These are phyloP conservation scores for Termitomyces sp. DNA, from an alignment of 768 basidiomycete genomes.

Conservation along the genomic window DNA sequence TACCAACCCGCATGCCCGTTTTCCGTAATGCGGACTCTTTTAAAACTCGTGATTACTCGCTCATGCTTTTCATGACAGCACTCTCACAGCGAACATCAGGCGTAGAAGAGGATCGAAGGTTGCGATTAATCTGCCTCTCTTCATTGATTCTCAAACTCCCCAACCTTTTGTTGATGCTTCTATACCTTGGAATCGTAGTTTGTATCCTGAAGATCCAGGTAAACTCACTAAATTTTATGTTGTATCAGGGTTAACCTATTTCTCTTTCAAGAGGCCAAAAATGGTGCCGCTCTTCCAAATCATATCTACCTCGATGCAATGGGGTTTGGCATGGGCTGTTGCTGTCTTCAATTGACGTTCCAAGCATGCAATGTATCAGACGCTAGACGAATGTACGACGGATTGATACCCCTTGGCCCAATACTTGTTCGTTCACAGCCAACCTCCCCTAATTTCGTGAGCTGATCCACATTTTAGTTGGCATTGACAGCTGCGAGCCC, in stretches of 20 bases:
- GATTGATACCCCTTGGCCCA: conserved; percentile 91
- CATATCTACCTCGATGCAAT: conserved; percentile 99
- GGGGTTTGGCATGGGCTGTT: conserved; percentile 99
- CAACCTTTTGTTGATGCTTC: conserved; percentile 88
- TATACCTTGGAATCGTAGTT: conserved; percentile 81
- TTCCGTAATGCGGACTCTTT: conserved; percentile 58
- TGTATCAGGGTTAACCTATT: conserved; percentile 9
- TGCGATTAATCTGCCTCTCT: conserved; percentile 91
- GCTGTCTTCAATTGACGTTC: conserved; percentile 95
- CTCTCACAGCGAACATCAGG: conserved; percentile 96
- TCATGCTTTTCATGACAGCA: conserved; percentile 44
- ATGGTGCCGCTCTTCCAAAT: conserved; percentile 81
- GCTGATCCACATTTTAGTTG: conserved; percentile 44
- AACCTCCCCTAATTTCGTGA: conserved; percentile 3
- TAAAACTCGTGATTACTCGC: conserved; percentile 1
- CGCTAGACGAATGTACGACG: conserved; percentile 91
- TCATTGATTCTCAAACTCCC: conserved; percentile 82
- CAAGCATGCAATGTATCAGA: conserved; percentile 94
- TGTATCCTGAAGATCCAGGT: conserved; percentile 86
- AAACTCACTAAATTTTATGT: conserved; percentile 17
- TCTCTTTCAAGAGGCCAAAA: conserved; percentile 64
- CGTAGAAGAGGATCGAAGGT: conserved; percentile 89
- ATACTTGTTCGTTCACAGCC: conserved; percentile 65
- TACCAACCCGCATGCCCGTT: conserved; percentile 95
- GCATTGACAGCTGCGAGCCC: conserved; percentile 95